Base-by-base conservation (phyloP, 2,329 filamentous ascomycete genomes). In the Botryotinia globosa region DNA sequence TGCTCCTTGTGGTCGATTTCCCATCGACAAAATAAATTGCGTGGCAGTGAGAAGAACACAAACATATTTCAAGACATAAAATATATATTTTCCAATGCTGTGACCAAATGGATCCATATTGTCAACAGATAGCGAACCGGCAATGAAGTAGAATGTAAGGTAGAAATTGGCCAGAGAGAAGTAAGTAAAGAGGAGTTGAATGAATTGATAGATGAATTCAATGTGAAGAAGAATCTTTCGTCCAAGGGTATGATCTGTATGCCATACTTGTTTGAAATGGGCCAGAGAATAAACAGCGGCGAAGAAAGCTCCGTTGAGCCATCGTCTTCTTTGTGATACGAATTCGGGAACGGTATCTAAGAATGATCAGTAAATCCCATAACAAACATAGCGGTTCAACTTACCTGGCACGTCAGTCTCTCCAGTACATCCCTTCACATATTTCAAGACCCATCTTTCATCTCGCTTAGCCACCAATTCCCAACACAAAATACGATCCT, bases 131-230 rank as follows among this genome's bases (percentile, higher is more conserved):
- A 99, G 87, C 58, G 94, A 97, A 61, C 96, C 96, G 34, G 94
- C 94, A 77, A 99, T 91, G 85, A 99, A 99, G 87, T 94, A 99
- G 84, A 99, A 99, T 73, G 94, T 97, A 69, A 99, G 90, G 82
- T 98, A 99, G 86, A 98, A 99, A 85, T 99, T 99, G 82, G 95
- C 94, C 58, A 99, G 89, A 18, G 95, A 97, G 85, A 99, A 98
- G 85, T 94, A 99, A 63, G 96, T 99, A 85, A 99, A 99, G 74
- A 97, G 82, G 22, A 99, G 89, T 80, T 94, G 92, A 77, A 98
- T 87, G 81, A 97, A 91, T 81, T 99, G 96, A 82, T 99, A 99
- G 77, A 97, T 82, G 80, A 98, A 98, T 82, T 99, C 96, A 78
- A 98, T 89, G 82, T 98, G 94, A 69, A 99, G 88, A 48, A 99